Conservation (phyloP, 2,329 filamentous ascomycete genomes). For the Scedosporium apiospermum region DNA sequence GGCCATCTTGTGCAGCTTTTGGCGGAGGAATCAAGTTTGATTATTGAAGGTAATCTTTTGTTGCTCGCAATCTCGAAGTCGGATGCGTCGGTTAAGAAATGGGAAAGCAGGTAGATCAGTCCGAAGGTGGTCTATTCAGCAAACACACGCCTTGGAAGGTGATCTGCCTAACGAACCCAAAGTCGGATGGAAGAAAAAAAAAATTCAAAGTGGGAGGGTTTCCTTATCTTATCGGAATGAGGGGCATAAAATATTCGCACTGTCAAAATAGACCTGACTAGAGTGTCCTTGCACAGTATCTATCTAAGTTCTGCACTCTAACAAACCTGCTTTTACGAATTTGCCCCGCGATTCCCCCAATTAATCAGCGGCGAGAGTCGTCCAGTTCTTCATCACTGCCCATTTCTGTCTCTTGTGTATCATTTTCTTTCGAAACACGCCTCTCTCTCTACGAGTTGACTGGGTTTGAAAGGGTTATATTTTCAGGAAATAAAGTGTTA, state of each 20-base stretch:
- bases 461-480: background rate
- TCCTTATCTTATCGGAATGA: slow-evolving; percentile 11
- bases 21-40: background rate
- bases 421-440: background rate
- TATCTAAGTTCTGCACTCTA: background rate
- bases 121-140: background rate
- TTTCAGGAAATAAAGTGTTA: no score
- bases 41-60: background rate
- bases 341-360: slow-evolving; percentile 4
- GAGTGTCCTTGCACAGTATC: background rate
- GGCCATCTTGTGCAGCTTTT: slow-evolving; percentile 49
- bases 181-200: slow-evolving; percentile 8
- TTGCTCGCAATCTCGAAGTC: background rate
- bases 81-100: background rate
- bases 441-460: background rate
- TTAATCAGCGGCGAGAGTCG: background rate
- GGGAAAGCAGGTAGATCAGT: background rate
- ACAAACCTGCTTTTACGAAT: background rate
- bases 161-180: background rate
- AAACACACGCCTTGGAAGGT: background rate
- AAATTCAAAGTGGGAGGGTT: slow-evolving; percentile 8
- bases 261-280: background rate
- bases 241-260: background rate
- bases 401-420: background rate
- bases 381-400: background rate